Base-by-base conservation (phyloP, 2,329 filamentous ascomycete genomes). In the Penicillium crustosum region DNA sequence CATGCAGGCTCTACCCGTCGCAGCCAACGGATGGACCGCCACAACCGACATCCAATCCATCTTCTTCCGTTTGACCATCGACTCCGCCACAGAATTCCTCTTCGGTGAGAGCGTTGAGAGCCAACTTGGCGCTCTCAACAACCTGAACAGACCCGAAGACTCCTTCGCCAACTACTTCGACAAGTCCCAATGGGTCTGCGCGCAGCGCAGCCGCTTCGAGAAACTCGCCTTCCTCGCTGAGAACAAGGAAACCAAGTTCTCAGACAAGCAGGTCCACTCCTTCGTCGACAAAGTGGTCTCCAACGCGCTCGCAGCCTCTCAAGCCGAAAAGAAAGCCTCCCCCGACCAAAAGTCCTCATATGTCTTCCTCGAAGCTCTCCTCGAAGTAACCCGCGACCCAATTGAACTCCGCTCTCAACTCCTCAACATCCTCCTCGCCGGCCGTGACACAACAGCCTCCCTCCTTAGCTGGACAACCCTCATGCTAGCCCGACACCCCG, bases 81-180 rank as follows among this genome's bases (percentile, higher is more conserved):
- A 96, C 74, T 87, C 90, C 8, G 86, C 90, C 2, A 96, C 92
- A 0, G 89, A 95, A 66, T 96, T 96, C 71, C 78, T 97, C 29
- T 83, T 96, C 2, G 93, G 93, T 4, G 81, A 86, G 60, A 89
- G 89, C 61, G 88, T 93, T 21, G 84, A 83, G 47, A 86, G 82
- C 64, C 75, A 78, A 51, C 55, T 73, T 13, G 69, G 68, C 35
- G 72, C 71, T 2, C 52, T 75, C 4, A 65, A 77, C 31, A 69
- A 69, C 31, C 83, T 85, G 0, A 47, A 57, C n/a, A 50, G 83
- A 83, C 2, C 79, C 82, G 55, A 83, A 84, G 51, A 64, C 27
- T 63, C 68, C n/a, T 76, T 78, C 57, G 68, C 70, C 39, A 48
- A 48, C 21, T 67, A 69, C 53, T 78, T 77, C 57, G 75, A 78